Evolutionary conservation across 2,329 filamentous ascomycete species (phyloP).

Genomic region (Didymella exigua): DNA sequence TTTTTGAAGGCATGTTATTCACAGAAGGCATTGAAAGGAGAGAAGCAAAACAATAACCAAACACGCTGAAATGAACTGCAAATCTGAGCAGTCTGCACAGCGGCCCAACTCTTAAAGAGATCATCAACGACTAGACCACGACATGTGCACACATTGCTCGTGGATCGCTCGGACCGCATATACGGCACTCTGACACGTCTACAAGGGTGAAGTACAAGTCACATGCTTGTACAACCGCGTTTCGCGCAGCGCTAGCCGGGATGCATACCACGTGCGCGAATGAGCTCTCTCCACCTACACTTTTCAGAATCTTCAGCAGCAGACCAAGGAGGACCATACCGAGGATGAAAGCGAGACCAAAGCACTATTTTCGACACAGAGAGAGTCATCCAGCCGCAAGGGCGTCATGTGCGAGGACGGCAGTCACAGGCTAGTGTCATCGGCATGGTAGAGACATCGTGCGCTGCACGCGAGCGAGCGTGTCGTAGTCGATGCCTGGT

Average conservation of each 20-base stretch:
- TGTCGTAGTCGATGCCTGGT: not conserved
- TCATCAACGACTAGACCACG: not conserved
- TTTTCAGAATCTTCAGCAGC: not conserved
- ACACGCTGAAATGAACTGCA: not conserved
- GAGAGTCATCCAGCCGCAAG: not conserved
- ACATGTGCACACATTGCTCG: not conserved
- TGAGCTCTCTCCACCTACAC: not conserved
- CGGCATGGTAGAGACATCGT: not conserved
- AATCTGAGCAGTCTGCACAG: not conserved
- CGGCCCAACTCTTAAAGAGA: not conserved
- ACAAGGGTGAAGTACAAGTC: slow-evolving; percentile 1
- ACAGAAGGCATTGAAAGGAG: not conserved
- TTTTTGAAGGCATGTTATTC: not conserved
- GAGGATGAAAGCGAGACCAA: not conserved
- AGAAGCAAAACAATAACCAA: not conserved
- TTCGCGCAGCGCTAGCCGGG: not conserved
- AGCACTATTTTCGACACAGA: not conserved
- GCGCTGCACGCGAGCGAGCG: not conserved
- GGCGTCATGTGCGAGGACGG: slow-evolving; percentile 7
- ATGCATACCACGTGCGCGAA: not conserved
- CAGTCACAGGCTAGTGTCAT: slow-evolving; percentile 8
- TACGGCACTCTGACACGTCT: not conserved
- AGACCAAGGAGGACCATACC: not conserved
- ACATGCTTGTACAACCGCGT: slow-evolving; percentile 13
- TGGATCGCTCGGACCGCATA: not conserved